Evolutionary conservation across 495 filamentous ascomycete species (phyloP).

Genomic region (Neurospora sp.): DNA sequence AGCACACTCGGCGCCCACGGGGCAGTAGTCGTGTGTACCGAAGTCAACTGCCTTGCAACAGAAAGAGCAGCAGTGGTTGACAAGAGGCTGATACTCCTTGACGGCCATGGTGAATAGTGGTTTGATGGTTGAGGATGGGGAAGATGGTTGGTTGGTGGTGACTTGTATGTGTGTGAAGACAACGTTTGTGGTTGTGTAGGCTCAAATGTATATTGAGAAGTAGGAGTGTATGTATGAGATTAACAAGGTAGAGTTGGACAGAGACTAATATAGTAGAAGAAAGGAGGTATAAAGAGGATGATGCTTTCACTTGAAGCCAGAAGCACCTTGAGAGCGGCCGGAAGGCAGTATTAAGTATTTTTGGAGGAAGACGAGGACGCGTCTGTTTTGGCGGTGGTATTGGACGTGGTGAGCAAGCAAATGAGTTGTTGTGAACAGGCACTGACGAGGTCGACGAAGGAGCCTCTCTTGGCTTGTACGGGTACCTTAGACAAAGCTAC

Average conservation of each 20-base stretch:
- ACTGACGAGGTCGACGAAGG: not conserved
- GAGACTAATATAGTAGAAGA: not conserved
- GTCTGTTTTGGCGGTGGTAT: not conserved
- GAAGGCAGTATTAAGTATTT: not conserved
- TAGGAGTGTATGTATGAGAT: not conserved
- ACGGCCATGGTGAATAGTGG: conserved; percentile 29
- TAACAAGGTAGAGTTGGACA: not conserved
- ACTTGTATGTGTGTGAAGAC: not conserved
- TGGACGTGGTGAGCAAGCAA: not conserved
- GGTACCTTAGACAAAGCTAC: not conserved
- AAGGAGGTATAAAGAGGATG: conserved; percentile 4
- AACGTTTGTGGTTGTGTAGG: not conserved
- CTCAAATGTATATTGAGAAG: not conserved
- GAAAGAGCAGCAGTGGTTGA: conserved; percentile 43
- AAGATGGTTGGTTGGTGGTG: not conserved
- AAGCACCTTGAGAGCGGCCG: not conserved
- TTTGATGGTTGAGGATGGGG: not conserved
- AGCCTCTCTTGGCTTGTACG: not conserved
- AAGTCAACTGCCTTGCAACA: conserved; percentile 45
- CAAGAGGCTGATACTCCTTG: conserved; percentile 34
- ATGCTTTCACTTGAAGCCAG: conserved; percentile 4
- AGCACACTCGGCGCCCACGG: conserved; percentile 30
- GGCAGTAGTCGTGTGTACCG: conserved; percentile 43
- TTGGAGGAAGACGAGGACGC: not conserved
- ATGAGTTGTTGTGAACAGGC: not conserved